Conservation (phyloP, 2,329 filamentous ascomycete genomes). For the Byssothecium circinans region DNA sequence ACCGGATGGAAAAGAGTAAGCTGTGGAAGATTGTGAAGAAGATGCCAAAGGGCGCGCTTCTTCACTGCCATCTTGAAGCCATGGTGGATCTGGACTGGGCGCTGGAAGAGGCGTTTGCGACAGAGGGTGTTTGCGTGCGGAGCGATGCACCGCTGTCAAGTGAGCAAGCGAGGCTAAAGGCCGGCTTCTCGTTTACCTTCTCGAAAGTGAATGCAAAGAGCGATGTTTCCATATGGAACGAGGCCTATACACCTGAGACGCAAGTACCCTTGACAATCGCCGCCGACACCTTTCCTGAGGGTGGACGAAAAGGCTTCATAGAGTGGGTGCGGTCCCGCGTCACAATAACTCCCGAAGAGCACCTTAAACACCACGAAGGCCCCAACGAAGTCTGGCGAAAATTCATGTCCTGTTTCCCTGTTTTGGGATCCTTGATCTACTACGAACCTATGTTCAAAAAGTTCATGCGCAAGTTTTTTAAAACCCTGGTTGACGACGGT, state of each 20-base stretch:
- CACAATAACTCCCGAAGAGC: slow-evolving; percentile 71
- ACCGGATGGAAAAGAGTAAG: slow-evolving; percentile 80
- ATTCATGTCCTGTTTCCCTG: slow-evolving; percentile 73
- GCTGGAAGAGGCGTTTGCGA: slow-evolving; percentile 69
- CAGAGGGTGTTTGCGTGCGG: slow-evolving; percentile 72
- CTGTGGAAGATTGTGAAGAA: slow-evolving; percentile 81
- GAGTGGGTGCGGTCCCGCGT: slow-evolving; percentile 75
- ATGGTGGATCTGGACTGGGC: slow-evolving; percentile 88
- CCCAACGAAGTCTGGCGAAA: slow-evolving; percentile 83
- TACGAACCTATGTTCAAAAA: slow-evolving; percentile 88
- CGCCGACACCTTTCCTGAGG: slow-evolving; percentile 73
- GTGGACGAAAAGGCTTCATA: slow-evolving; percentile 71
- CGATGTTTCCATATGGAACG: slow-evolving; percentile 64
- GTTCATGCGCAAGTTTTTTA: slow-evolving; percentile 73
- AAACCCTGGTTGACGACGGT: slow-evolving; percentile 74
- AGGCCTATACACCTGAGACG: slow-evolving; percentile 61
- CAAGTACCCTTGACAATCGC: slow-evolving; percentile 63
- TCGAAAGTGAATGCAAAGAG: slow-evolving; percentile 46
- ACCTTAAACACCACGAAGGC: slow-evolving; percentile 78
- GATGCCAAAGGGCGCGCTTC: slow-evolving; percentile 85
- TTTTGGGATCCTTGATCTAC: slow-evolving; percentile 74
- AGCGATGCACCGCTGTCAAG: slow-evolving; percentile 61
- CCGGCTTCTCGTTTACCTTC: slow-evolving; percentile 61
- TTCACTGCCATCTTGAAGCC: slow-evolving; percentile 88
- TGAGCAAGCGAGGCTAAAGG: slow-evolving; percentile 56